Base-by-base conservation (phyloP, 2,329 filamentous ascomycete species). In the Fusarium longipes region DNA sequence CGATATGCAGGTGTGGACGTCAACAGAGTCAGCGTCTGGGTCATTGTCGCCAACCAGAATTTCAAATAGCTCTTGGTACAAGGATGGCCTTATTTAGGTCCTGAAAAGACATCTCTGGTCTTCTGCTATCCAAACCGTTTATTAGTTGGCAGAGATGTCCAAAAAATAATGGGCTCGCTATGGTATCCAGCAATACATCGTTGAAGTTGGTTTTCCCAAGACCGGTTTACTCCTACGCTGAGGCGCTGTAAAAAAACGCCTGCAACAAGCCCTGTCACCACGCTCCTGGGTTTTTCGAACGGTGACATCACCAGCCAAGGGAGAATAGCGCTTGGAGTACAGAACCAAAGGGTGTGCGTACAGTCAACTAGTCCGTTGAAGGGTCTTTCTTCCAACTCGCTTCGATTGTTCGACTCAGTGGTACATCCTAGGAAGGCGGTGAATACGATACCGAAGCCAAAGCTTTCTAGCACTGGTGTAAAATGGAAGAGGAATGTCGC, bases 271-370 rank as follows among this genome's bases (percentile, higher is more conserved):
- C 59, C 44, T 68, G 68, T 63, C 70, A 72, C 70, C 70, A 65
- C 29, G 39, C 45, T 56, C 63, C 63, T 51, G 65, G 65, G 68
- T 68, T 60, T 63, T 63, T 49, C 63, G 52, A 67, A 67, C 64
- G 48, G 66, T 73, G 70, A 73, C 70, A 73, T 73, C 70, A 73
- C 66, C 54, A 51, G 39, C 57, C 56, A 59, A 53, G 67, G 70
- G 59, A 59, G 43, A 40, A 45, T 59, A 43, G 32, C 44, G 36
- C 49, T 53, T 57, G 63, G 52, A 45, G 54, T 40, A 53, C 40
- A 55, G 54, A 61, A 54, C 35, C 40, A 38, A 30, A 36, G 65
- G 62, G 52, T 38, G 62, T 58, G 57, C 24, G 35, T 42, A 69
- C 52, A 58, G 49, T 50, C 60, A 65, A n/a, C n/a, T n/a, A 60